phyloP scores from a whole-genome alignment of 257 asterid genomes.

The Haberlea rhodopensis region DNA sequence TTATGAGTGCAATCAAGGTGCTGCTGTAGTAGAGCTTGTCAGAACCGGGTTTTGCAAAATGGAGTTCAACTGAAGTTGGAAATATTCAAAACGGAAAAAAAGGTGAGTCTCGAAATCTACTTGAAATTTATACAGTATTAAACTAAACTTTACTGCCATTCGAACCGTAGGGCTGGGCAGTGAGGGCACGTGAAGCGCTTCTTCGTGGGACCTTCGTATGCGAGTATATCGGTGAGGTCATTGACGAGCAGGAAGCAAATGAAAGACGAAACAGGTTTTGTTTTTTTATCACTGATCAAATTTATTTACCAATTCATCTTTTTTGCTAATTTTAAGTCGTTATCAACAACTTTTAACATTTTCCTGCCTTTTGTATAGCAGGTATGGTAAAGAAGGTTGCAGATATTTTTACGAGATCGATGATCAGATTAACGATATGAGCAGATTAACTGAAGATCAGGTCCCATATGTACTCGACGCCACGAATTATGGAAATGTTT shows the following conservation, averaged over 20 bases:
- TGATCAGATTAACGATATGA: constrained; percentile 69
- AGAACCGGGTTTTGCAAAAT: constrained; percentile 89
- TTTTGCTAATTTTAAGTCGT: neutral
- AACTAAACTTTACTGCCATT: constrained; percentile 10
- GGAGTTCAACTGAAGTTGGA: constrained; percentile 86
- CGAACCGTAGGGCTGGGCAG: constrained; percentile 93
- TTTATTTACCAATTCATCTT: neutral
- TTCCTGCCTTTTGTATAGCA: constrained; percentile 32
- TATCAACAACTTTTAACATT: neutral
- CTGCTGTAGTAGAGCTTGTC: constrained; percentile 72
- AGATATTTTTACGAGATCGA: constrained; percentile 67
- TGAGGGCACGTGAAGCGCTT: constrained; percentile 81
- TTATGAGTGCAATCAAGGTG: constrained; percentile 93
- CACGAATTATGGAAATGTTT: constrained; percentile 79
- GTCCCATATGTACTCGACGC: constrained; percentile 75
- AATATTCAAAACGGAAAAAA: constrained; percentile 81
- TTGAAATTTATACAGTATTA: constrained; percentile 6
- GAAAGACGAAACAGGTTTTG: constrained; percentile 74
- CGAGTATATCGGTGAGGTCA: constrained; percentile 91
- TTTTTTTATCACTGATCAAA: neutral
- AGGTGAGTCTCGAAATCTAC: constrained; percentile 44
- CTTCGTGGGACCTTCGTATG: constrained; percentile 89
- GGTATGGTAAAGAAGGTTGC: constrained; percentile 64
- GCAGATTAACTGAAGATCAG: constrained; percentile 81
- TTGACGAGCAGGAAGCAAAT: constrained; percentile 76